Evolutionary conservation across 371 early-diverging fungal species (phyloP).

Genomic region (Parasitella parasitica): DNA sequence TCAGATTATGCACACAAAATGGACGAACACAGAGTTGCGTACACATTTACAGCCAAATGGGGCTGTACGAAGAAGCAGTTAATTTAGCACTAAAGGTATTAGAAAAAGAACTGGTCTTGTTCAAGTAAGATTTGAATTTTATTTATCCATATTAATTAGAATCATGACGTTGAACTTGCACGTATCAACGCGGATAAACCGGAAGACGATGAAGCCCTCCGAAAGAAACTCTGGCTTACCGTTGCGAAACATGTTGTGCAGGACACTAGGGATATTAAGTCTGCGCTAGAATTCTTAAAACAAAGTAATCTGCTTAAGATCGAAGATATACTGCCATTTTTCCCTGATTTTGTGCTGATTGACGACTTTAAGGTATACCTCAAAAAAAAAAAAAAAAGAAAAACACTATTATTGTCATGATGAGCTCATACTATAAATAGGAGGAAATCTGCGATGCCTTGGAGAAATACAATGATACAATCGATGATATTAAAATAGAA

Average conservation of each 20-base stretch:
- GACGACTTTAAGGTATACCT: slow-evolving; percentile 80
- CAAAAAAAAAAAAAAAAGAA: no score
- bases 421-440: slow-evolving; percentile 11
- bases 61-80: slow-evolving; percentile 86
- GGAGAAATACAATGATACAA: slow-evolving; percentile 82
- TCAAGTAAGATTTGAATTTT: slow-evolving; percentile 74
- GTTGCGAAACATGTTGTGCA: slow-evolving; percentile 91
- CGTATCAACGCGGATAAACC: slow-evolving; percentile 90
- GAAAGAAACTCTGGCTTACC: slow-evolving; percentile 88
- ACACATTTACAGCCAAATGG: slow-evolving; percentile 80
- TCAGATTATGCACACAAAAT: slow-evolving; percentile 79
- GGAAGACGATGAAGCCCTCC: slow-evolving; percentile 69
- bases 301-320: slow-evolving; percentile 86
- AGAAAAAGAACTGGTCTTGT: slow-evolving; percentile 17
- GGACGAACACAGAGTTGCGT: slow-evolving; percentile 79
- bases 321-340: slow-evolving; percentile 93
- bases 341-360: slow-evolving; percentile 94
- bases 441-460: slow-evolving; percentile 84
- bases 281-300: slow-evolving; percentile 81
- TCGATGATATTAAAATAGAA: slow-evolving; percentile 77
- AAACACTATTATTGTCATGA: no score
- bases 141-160: slow-evolving; percentile 70
- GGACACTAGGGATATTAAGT: slow-evolving; percentile 78
- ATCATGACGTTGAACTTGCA: slow-evolving; percentile 85
- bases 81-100: slow-evolving; percentile 75